phyloP scores from a whole-genome alignment of 2,329 filamentous ascomycete species.

The Nothomitra cinnamomea region DNA sequence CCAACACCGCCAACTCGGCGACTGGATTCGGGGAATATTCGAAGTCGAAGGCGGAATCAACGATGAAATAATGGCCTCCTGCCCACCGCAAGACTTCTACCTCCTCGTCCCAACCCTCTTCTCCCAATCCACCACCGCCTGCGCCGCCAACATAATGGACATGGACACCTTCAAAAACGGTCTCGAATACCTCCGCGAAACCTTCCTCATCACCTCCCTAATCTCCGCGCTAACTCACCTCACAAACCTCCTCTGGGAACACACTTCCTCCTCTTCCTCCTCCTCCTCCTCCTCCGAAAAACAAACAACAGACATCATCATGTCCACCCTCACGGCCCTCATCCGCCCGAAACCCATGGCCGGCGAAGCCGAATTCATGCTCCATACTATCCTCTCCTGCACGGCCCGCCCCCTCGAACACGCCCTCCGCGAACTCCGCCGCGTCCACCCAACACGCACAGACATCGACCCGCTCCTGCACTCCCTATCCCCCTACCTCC shows the following conservation, averaged over 20 bases:
- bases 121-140: slow-evolving; percentile 55
- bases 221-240: slow-evolving; percentile 59
- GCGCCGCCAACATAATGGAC: slow-evolving; percentile 44
- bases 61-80: slow-evolving; percentile 68
- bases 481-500: slow-evolving; percentile 41
- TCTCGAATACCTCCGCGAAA: slow-evolving; percentile 64
- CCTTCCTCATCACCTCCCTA: slow-evolving; percentile 63
- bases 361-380: slow-evolving; percentile 52
- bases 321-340: slow-evolving; percentile 57
- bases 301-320: slow-evolving; percentile 47
- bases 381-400: slow-evolving; percentile 53
- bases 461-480: slow-evolving; percentile 53
- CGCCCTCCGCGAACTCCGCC: slow-evolving; percentile 48
- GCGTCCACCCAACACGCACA: slow-evolving; percentile 44
- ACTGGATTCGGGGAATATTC: slow-evolving; percentile 66
- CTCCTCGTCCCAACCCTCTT: slow-evolving; percentile 61
- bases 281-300: slow-evolving; percentile 34
- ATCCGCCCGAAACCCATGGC: slow-evolving; percentile 54
- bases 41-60: slow-evolving; percentile 56
- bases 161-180: slow-evolving; percentile 58
- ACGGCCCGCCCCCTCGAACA: slow-evolving; percentile 52
- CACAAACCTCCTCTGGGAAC: slow-evolving; percentile 49
- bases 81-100: slow-evolving; percentile 70
- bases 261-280: slow-evolving; percentile 33
- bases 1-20: slow-evolving; percentile 43